These are phyloP conservation scores for Penicillium sp. DNA, from an alignment of 2,329 filamentous ascomycete genomes.

Conservation along the genomic window DNA sequence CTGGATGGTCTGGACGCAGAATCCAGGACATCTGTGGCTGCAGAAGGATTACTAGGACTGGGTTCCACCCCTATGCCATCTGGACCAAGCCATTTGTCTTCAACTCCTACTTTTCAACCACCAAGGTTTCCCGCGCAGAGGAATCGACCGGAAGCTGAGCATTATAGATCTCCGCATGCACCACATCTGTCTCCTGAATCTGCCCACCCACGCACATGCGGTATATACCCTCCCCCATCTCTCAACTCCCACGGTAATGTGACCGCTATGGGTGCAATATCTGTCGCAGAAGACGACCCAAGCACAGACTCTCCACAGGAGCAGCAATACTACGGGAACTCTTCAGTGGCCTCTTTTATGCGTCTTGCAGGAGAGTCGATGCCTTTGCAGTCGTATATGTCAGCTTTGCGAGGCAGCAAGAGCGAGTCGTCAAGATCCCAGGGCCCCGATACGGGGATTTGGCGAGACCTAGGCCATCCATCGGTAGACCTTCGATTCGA, in stretches of 20 bases:
- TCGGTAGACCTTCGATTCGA: slow-evolving; percentile 24
- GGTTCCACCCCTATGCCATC: slow-evolving; percentile 8
- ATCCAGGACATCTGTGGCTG: slow-evolving; percentile 22
- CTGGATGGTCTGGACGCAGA: slow-evolving; percentile 9
- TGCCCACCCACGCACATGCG: not conserved
- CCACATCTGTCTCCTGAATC: slow-evolving; percentile 1
- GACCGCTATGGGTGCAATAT: slow-evolving; percentile 44
- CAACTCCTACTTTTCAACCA: slow-evolving; percentile 2
- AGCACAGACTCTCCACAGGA: slow-evolving; percentile 21
- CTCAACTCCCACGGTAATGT: slow-evolving; percentile 28
- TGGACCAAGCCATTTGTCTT: not conserved
- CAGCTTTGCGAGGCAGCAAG: slow-evolving; percentile 13
- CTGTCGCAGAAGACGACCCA: slow-evolving; percentile 30
- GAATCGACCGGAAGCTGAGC: not conserved
- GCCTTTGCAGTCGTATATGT: slow-evolving; percentile 16
- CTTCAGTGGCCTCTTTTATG: slow-evolving; percentile 44
- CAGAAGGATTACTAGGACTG: slow-evolving; percentile 21
- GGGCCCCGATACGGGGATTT: slow-evolving; percentile 12
- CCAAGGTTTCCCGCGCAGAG: not conserved
- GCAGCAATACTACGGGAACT: slow-evolving; percentile 43
- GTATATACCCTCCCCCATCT: slow-evolving; percentile 14
- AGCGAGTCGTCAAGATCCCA: slow-evolving; percentile 4
- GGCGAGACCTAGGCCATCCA: slow-evolving; percentile 15
- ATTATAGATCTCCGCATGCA: not conserved
- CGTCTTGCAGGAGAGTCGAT: slow-evolving; percentile 39